Conservation (phyloP, 768 basidiomycete genomes). For the Phylloporus sp. region DNA sequence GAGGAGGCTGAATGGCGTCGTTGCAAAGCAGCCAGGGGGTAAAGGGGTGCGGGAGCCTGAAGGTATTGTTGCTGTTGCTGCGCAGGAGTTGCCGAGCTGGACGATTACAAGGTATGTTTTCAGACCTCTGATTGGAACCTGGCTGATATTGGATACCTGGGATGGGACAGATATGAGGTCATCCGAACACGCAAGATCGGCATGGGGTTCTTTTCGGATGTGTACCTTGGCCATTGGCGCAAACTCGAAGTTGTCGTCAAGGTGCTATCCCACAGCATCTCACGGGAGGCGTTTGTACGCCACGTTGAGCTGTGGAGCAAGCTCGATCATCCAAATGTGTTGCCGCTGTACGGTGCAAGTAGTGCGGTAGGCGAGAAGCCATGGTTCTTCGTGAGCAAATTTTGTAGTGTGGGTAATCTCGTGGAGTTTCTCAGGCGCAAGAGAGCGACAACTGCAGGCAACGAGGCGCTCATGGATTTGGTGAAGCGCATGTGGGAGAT, state of each 20-base stretch:
- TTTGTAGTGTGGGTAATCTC: constrained; percentile 62
- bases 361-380: constrained; percentile 65
- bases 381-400: constrained; percentile 79
- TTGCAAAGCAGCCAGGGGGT: not conserved
- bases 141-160: not conserved
- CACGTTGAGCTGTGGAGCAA: constrained; percentile 72
- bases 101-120: constrained; percentile 60
- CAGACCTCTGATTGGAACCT: not conserved
- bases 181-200: constrained; percentile 68
- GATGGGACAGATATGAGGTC: constrained; percentile 60
- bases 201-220: constrained; percentile 71
- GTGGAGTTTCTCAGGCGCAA: constrained; percentile 50
- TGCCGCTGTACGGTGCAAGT: constrained; percentile 75
- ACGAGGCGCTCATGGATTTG: constrained; percentile 32
- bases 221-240: constrained; percentile 75
- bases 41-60: not conserved
- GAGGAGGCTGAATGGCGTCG: constrained; percentile 48
- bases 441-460: not conserved
- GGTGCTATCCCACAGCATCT: constrained; percentile 59
- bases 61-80: not conserved
- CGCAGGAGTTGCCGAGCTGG: constrained; percentile 56
- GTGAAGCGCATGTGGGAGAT: constrained; percentile 69
- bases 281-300: constrained; percentile 60
- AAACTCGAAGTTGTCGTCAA: constrained; percentile 67
- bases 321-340: constrained; percentile 64